These are phyloP conservation scores for Marasmius sp. DNA, from an alignment of 1,284 basidiomycete species.

Conservation along the genomic window DNA sequence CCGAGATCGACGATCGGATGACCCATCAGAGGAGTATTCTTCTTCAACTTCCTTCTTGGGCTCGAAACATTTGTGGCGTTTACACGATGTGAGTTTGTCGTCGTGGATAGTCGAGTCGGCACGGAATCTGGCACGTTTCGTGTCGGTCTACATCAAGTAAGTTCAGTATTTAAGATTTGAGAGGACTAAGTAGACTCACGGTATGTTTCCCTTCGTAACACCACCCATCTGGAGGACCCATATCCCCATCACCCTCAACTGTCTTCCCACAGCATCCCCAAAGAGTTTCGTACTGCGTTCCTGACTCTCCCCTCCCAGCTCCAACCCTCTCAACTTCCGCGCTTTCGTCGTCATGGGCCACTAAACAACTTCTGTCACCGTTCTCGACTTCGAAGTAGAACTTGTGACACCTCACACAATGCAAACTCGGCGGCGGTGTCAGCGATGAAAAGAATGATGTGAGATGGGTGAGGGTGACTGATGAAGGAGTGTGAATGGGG, in stretches of 20 bases:
- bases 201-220: slow-evolving; percentile 81
- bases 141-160: slow-evolving; percentile 50
- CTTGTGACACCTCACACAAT: slow-evolving; percentile 74
- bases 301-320: slow-evolving; percentile 14
- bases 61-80: slow-evolving; percentile 49
- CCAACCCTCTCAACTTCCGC: slow-evolving; percentile 43
- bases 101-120: slow-evolving; percentile 66
- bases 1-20: slow-evolving; percentile 8
- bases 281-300: slow-evolving; percentile 45
- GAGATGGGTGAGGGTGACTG: slow-evolving; percentile 38
- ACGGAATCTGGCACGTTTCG: slow-evolving; percentile 73
- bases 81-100: slow-evolving; percentile 67
- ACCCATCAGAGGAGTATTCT: slow-evolving; percentile 16
- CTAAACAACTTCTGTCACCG: slow-evolving; percentile 50
- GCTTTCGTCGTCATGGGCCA: slow-evolving; percentile 50
- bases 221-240: slow-evolving; percentile 81
- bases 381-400: slow-evolving; percentile 60
- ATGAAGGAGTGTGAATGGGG: slow-evolving; percentile 14
- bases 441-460: slow-evolving; percentile 57
- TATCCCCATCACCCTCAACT: slow-evolving; percentile 71
- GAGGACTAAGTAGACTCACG: slow-evolving; percentile 36
- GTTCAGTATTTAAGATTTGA: slow-evolving; percentile 4
- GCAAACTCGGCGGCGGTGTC: slow-evolving; percentile 61
- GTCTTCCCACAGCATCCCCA: slow-evolving; percentile 73
- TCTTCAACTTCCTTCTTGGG: slow-evolving; percentile 23